These are phyloP conservation scores for Penicillium sclerotiorum DNA, from an alignment of 2,329 filamentous ascomycete species.

Conservation along the genomic window DNA sequence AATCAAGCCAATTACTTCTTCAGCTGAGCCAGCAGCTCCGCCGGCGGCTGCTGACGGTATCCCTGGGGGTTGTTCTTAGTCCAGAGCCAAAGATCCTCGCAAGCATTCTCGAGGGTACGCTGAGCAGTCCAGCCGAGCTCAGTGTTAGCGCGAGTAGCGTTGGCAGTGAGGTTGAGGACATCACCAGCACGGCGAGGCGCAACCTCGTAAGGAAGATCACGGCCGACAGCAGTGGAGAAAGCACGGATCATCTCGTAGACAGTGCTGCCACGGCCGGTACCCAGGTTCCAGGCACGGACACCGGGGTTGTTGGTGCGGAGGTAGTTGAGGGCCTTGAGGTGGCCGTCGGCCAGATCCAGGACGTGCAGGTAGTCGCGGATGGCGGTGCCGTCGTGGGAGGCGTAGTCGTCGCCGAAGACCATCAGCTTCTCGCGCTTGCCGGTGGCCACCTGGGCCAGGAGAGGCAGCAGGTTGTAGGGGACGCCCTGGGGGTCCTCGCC, in stretches of 20 bases:
- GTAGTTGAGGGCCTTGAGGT: conserved; percentile 69
- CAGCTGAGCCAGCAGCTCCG: conserved; percentile 68
- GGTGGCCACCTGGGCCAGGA: conserved; percentile 93
- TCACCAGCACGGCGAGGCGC: conserved; percentile 81
- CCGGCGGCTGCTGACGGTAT: conserved; percentile 88
- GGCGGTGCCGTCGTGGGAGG: conserved; percentile 52
- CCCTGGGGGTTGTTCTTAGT: conserved; percentile 95
- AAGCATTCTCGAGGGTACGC: conserved; percentile 87
- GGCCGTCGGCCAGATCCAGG: conserved; percentile 54
- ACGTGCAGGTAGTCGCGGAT: conserved; percentile 76
- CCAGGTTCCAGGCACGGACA: conserved; percentile 94
- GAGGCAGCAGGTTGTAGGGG: conserved; percentile 91
- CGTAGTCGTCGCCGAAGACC: conserved; percentile 94
- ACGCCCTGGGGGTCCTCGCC: conserved; percentile 96
- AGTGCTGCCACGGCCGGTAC: conserved; percentile 90
- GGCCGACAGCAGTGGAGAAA: conserved; percentile 84
- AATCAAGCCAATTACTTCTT: conserved; percentile 35
- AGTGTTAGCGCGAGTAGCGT: conserved; percentile 80
- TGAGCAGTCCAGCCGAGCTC: conserved; percentile 94
- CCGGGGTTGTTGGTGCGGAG: conserved; percentile 66
- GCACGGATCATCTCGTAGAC: conserved; percentile 98
- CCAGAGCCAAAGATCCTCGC: conserved; percentile 94
- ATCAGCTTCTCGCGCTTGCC: conserved; percentile 92
- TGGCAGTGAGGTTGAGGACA: conserved; percentile 91
- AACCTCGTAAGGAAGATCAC: conserved; percentile 83